Evolutionary conservation across 208 protist species (phyloP).

Genomic region (Sergeia podlipaevii): DNA sequence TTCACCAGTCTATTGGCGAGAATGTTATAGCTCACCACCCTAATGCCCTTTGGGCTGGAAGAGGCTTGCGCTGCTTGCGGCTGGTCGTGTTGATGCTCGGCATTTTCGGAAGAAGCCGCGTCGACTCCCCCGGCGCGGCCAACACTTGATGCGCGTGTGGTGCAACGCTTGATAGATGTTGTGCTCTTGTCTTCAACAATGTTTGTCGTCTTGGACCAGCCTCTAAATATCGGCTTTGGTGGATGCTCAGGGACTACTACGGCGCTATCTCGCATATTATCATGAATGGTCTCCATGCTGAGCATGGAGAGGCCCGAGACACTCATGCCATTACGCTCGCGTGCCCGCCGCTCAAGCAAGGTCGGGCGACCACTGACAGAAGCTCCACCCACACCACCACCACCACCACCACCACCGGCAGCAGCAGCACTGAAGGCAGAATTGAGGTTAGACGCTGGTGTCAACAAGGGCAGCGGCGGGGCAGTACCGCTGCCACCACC

Average conservation of each 20-base stretch:
- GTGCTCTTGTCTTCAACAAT: neutral
- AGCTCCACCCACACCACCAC: neutral
- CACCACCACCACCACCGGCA: too few relatives aligned
- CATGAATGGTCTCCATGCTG: constrained; percentile 64
- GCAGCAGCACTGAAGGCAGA: too few relatives aligned
- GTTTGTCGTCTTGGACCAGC: constrained; percentile 58
- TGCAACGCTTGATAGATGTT: too few relatives aligned
- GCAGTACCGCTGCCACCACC: too few relatives aligned
- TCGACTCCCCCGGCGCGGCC: neutral
- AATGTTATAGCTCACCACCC: constrained; percentile 81
- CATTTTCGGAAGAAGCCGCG: neutral
- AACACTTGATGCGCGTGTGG: too few relatives aligned
- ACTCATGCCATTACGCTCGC: constrained; percentile 44
- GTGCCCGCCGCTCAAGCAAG: constrained; percentile 66
- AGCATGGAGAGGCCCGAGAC: constrained; percentile 55
- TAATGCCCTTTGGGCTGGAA: constrained; percentile 11
- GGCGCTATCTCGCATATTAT: constrained; percentile 30
- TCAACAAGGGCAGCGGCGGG: too few relatives aligned
- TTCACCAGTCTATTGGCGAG: constrained; percentile 63
- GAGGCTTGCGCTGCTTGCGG: neutral
- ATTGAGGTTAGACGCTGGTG: too few relatives aligned
- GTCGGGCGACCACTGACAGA: constrained; percentile 33
- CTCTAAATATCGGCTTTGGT: constrained; percentile 25
- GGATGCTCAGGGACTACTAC: constrained; percentile 5
- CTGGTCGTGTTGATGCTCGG: neutral